Percentiles rank a stretch among this genome's conserved stretches.
Evolutionary conservation across 2,329 filamentous ascomycete genomes (phyloP).

Genomic region (Colletotrichum sp.): DNA sequence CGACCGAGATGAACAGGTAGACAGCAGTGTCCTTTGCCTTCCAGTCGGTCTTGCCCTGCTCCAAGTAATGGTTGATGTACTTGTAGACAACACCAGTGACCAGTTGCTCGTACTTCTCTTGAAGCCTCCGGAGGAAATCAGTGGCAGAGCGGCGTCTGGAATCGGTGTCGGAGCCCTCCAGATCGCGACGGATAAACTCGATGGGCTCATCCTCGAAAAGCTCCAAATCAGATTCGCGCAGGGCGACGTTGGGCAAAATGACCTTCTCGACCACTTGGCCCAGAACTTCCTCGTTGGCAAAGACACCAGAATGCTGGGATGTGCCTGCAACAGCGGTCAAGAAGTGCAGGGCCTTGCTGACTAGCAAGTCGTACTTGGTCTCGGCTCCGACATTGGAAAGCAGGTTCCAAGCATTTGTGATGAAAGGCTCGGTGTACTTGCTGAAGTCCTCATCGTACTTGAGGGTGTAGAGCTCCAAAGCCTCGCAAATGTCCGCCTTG

Average conservation of each 20-base stretch:
- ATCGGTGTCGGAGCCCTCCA: slow-evolving; percentile 96
- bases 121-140: slow-evolving; percentile 88
- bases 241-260: slow-evolving; percentile 87
- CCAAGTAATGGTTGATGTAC: slow-evolving; percentile 87
- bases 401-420: slow-evolving; percentile 88
- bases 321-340: slow-evolving; percentile 87
- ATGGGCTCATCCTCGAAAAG: slow-evolving; percentile 99
- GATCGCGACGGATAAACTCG: slow-evolving; percentile 92
- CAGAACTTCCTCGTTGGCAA: slow-evolving; percentile 82
- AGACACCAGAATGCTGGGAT: slow-evolving; percentile 78
- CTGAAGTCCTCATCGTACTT: slow-evolving; percentile 97
- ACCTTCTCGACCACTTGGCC: slow-evolving; percentile 95
- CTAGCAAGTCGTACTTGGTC: slow-evolving; percentile 92
- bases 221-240: slow-evolving; percentile 93
- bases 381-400: slow-evolving; percentile 85
- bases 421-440: slow-evolving; percentile 79
- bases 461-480: slow-evolving; percentile 85
- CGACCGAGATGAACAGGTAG: slow-evolving; percentile 93
- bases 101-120: slow-evolving; percentile 84
- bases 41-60: slow-evolving; percentile 85
- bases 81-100: slow-evolving; percentile 88
- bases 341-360: slow-evolving; percentile 94
- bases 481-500: slow-evolving; percentile 93
- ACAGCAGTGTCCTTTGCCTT: slow-evolving; percentile 98
- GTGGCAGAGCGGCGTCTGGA: slow-evolving; percentile 91